Conservation (phyloP, 2,329 filamentous ascomycete species). For the Neoscytalidium dimidiatum region DNA sequence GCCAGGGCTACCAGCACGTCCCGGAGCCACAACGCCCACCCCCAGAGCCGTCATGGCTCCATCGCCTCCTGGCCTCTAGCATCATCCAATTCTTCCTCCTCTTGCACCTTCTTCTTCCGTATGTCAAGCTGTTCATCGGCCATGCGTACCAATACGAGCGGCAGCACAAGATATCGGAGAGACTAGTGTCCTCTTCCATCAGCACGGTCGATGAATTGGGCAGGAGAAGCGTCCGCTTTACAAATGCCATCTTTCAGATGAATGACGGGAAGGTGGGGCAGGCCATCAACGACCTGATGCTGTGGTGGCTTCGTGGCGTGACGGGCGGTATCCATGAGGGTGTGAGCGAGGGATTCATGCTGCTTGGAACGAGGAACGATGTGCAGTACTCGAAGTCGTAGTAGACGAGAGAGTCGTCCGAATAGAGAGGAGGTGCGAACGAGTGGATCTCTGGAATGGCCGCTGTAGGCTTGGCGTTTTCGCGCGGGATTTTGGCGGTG, state of each 20-base stretch:
- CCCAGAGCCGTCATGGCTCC: constrained; percentile 53
- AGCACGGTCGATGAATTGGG: constrained; percentile 57
- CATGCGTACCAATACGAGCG: constrained; percentile 64
- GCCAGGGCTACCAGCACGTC: constrained; percentile 4
- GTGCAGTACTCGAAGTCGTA: background rate
- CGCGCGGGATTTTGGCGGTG: background rate
- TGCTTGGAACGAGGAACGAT: constrained; percentile 6
- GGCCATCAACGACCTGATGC: constrained; percentile 55
- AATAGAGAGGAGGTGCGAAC: background rate
- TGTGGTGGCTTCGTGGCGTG: constrained; percentile 66
- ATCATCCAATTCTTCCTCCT: constrained; percentile 63
- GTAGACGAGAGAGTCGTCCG: too few species aligned
- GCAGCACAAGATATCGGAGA: constrained; percentile 65
- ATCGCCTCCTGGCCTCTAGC: constrained; percentile 57
- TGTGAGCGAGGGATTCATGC: constrained; percentile 53
- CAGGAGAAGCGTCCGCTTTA: constrained; percentile 53
- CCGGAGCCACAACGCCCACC: constrained; percentile 18
- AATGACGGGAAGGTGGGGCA: constrained; percentile 67
- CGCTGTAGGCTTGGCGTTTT: background rate
- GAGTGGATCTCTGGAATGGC: background rate
- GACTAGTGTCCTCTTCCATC: constrained; percentile 55
- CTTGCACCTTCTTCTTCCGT: constrained; percentile 62
- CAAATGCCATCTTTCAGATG: constrained; percentile 59
- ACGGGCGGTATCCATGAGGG: constrained; percentile 69
- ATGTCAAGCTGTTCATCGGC: constrained; percentile 57